Base-by-base conservation (phyloP, 75 land plant genomes). In the Selaginella tamariscina region DNA sequence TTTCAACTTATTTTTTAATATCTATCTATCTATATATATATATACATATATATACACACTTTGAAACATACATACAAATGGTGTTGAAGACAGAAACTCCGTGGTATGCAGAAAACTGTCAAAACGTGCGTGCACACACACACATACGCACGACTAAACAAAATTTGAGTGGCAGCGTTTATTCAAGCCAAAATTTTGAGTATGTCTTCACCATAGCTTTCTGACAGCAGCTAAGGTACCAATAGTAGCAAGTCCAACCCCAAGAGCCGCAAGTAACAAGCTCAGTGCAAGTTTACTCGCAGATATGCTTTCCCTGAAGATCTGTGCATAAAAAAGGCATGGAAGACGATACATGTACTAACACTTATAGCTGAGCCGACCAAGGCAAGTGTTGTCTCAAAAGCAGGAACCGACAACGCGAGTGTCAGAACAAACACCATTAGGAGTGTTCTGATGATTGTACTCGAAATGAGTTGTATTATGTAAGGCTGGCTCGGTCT, bases 351-450 rank as follows among this genome's bases (percentile, higher is more conserved):
- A 65, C 78, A 87, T 27, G 84, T 78, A 29, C 70, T 62, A 8
- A 82, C 63, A 32, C 88, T 87, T 20, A 84, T 74, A 11, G 82
- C 80, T 5, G 90, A 87, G 15, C 90, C 90, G 0, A 86, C 82
- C 32, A 87, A 78, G 24, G 83, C 75, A 13, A 87, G 76, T 5
- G 82, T 80, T 44, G 84, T 56, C 64, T 81, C 74, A 54, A 87
- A 87, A 65, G 77, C 84, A n/a, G 90, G 87, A 5, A 87, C 62
- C 2, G 87, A 82, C 15, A 84, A 67, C 5, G 55, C 70, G 0
- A 84, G 26, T 8, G 21, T 2, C 24, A 59, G 20, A 0, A 87
- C 68, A 11, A 82, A 68, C 0, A 80, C 64, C 0, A 78, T 1
- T 0, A 80, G 64, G n/a, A 54, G 26, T 0, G 84, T 82, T 54